Percentiles rank a stretch among this genome's conserved stretches.
phyloP scores from a whole-genome alignment of 306 rosid genomes.

The Castanospermum australe region DNA sequence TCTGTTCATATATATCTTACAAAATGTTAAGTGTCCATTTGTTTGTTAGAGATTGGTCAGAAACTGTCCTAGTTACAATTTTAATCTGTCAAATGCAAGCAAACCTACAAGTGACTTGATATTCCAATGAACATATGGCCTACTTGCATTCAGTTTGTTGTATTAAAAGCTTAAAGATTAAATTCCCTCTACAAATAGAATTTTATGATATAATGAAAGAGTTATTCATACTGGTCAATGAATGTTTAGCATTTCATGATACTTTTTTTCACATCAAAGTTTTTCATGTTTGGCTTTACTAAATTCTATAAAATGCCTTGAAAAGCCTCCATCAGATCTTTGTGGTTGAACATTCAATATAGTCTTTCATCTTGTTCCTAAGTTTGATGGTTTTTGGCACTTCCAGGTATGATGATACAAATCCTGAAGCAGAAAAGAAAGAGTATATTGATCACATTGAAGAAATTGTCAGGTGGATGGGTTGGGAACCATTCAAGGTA shows the following conservation, averaged over 20 bases:
- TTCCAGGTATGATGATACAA: slow-evolving; percentile 90
- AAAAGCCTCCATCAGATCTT: not conserved
- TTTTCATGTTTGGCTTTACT: slow-evolving; percentile 4
- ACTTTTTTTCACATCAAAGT: not conserved
- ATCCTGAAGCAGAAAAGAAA: slow-evolving; percentile 94
- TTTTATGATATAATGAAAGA: not conserved
- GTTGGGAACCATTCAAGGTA: slow-evolving; percentile 96
- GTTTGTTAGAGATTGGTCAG: not conserved
- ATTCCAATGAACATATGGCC: not conserved
- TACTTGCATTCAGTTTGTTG: not conserved
- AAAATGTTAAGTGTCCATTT: not conserved
- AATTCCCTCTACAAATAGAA: not conserved
- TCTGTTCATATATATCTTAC: not conserved
- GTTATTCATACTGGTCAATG: not conserved
- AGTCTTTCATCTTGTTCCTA: not conserved
- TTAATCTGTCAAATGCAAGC: not conserved
- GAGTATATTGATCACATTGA: slow-evolving; percentile 95
- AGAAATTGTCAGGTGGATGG: slow-evolving; percentile 98
- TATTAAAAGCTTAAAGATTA: not conserved
- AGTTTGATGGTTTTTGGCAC: slow-evolving; percentile 22
- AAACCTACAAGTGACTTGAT: not conserved
- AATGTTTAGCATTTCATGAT: not conserved
- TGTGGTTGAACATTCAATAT: not conserved
- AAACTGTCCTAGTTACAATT: not conserved
- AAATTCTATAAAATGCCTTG: not conserved